Base-by-base conservation (phyloP, 306 rosid genomes). In the Hippophae rhamnoides region DNA sequence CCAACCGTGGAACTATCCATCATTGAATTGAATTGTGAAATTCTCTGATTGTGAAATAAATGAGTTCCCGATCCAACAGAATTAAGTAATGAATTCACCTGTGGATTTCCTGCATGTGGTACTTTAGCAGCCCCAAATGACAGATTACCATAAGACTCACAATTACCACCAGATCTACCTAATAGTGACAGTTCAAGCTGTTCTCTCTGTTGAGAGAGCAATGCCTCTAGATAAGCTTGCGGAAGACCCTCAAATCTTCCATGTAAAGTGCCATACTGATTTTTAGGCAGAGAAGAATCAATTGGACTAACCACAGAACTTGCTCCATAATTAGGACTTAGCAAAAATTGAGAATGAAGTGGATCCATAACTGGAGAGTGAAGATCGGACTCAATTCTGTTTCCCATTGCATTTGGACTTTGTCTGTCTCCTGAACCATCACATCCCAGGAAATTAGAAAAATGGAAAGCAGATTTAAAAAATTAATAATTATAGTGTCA, bases 191-290 rank as follows among this genome's bases (percentile, higher is more conserved):
- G 74, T 63, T 85, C 95, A 54, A 73, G 80, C 58, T 81, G 96
- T 70, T 85, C 92, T 78, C 80, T 88, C 66, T 75, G 82, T 73
- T 92, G 92, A 67, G 74, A 71, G 74, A 92, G 75, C 72, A 92
- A 78, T 25, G 78, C 70, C 78, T 87, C 88, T 41, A 88, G 81
- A 73, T 85, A 83, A 58, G 85, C 95, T 57, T 77, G 77, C 76
- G 74, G 89, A 75, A 81, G 63, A 69, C 74, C 89, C 62, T 88
- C 88, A 54, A 80, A 68, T 52, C 85, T 81, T 70, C 85, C 86
- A 61, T 62, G 87, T 47, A 89, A 50, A 77, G 70, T 63, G 56
- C 73, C 81, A 50, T 72, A 57, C 60, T 73, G 85, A 70, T 69
- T 86, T 69, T 84, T 83, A 60, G 74, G 49, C 63, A 68, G 76